These are phyloP conservation scores for Eucalyptus viminalis DNA, from an alignment of 345 rosid species.

Conservation along the genomic window DNA sequence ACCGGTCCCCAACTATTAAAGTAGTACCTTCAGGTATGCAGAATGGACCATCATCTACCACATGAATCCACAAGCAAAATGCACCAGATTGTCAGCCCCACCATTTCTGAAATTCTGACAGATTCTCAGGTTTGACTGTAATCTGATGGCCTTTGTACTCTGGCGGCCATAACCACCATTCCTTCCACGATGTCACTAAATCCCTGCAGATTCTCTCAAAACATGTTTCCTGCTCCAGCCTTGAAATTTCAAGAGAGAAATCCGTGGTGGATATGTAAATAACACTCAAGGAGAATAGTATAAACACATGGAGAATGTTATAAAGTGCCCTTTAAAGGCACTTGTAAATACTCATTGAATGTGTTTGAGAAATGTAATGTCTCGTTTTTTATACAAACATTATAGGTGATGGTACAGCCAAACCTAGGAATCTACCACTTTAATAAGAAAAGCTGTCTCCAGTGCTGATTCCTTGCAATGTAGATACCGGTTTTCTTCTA, in stretches of 20 bases:
- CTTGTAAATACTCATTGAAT: neutral
- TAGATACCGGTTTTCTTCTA: constrained; percentile 77
- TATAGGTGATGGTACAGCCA: neutral
- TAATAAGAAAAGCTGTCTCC: constrained; percentile 71
- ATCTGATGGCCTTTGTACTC: neutral
- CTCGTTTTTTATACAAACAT: neutral
- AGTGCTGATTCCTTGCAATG: constrained; percentile 66
- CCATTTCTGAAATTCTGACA: neutral
- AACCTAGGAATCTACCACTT: constrained; percentile 46
- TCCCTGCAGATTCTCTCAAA: neutral
- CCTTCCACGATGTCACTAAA: neutral
- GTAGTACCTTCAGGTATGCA: neutral
- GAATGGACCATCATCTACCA: neutral
- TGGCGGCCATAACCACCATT: neutral
- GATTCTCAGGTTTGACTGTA: neutral
- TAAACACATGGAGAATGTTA: neutral
- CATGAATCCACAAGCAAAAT: neutral
- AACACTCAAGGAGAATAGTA: neutral
- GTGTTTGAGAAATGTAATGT: neutral
- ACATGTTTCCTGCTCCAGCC: neutral
- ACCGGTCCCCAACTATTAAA: neutral
- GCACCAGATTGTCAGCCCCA: neutral
- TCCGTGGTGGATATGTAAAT: neutral
- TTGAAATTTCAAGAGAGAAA: neutral
- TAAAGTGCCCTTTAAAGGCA: neutral